These are phyloP conservation scores for Gossypium thurberi DNA, from an alignment of 345 rosid genomes.

Conservation along the genomic window DNA sequence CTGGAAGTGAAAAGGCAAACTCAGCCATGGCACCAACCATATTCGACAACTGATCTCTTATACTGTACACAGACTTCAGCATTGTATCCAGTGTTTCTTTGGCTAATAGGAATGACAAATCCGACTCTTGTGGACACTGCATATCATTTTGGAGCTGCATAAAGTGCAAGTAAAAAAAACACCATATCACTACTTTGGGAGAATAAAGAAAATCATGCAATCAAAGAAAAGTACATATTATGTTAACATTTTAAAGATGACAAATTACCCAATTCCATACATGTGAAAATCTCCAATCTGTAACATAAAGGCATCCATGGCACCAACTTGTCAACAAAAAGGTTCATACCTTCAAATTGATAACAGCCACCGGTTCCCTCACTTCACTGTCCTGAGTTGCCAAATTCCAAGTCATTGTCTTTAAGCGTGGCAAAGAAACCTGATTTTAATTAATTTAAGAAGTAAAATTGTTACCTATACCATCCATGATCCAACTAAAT, in stretches of 20 bases:
- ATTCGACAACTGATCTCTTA: slow-evolving; percentile 42
- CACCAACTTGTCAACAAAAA: background rate
- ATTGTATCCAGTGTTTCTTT: slow-evolving; percentile 39
- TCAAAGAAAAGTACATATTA: background rate
- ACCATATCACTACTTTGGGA: background rate
- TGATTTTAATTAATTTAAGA: slow-evolving; percentile 12
- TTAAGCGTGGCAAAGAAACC: slow-evolving; percentile 43
- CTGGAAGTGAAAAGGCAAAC: background rate
- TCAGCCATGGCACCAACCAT: slow-evolving; percentile 24
- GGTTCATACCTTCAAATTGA: slow-evolving; percentile 42
- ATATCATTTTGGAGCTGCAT: slow-evolving; percentile 46
- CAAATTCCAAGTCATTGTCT: slow-evolving; percentile 57
- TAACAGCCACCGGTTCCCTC: slow-evolving; percentile 37
- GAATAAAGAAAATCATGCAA: background rate
- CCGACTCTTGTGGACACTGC: slow-evolving; percentile 29
- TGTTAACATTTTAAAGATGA: background rate
- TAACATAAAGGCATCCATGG: background rate
- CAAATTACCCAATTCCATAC: background rate
- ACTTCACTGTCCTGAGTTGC: slow-evolving; percentile 26
- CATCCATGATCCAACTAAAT: background rate
- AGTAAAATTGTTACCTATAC: background rate
- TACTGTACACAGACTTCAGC: slow-evolving; percentile 37
- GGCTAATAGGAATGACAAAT: slow-evolving; percentile 41
- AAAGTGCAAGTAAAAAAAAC: background rate
- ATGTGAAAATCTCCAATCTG: background rate